Base-by-base conservation (phyloP, 768 basidiomycete species). In the Phylloporus scabripes region DNA sequence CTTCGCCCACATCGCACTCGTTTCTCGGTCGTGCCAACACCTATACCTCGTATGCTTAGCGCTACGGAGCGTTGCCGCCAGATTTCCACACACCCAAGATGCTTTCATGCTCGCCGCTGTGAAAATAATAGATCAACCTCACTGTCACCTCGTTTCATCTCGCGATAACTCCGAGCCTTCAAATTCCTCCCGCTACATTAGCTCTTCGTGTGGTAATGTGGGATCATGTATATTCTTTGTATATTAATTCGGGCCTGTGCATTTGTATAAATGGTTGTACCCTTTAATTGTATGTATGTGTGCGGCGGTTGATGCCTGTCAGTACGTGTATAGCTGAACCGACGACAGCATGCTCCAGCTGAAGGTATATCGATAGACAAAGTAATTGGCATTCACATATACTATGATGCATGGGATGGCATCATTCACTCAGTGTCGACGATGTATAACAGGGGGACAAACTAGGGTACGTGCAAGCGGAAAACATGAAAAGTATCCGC, bases 191-290 rank as follows among this genome's bases (percentile, higher is more conserved):
- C 36, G 7, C 32, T 58, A 58, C 49, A 29, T 39, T 58, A 52
- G 24, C 52, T 39, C 52, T 49, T 29, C 10, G 38, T 62, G 51
- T 60, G 49, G 58, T 63, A 54, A 63, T 63, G 58, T 59, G 57
- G 58, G 21, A 57, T 57, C 52, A 58, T 63, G 62, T 63, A 65
- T 54, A 65, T 65, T 62, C 62, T 60, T 65, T 63, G 58, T 58
- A 60, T 63, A 65, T 50, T 37, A 17, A 20, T 11, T 34, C 26
- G 38, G 55, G 31, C 49, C 53, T 50, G 18, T 42, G 36, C 54
- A 43, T 11, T 52, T 65, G 63, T 63, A 55, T 55, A 55, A 57
- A 59, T 15, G 47, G 6, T 15, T 58, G 56, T 49, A 36, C 49
- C 20, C 43, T 24, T 42, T 50, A 53, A 61, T 53, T 54, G 52